Evolutionary conservation across 2,329 filamentous ascomycete species (phyloP), one percentile per base, ranked within the genome.

Genomic region (Fusarium sp.): DNA sequence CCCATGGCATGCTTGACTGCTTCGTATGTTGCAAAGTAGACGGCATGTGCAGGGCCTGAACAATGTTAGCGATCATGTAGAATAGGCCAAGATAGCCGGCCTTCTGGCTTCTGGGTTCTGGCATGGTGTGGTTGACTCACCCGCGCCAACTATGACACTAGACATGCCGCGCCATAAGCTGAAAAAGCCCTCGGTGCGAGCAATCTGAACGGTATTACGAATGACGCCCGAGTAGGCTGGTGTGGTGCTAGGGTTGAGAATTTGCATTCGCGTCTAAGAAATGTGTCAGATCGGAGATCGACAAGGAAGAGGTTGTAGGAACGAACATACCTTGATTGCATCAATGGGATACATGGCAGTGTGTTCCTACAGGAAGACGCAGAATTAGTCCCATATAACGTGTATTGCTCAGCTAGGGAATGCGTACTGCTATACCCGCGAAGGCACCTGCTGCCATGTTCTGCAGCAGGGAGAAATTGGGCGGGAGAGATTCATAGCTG

Each of bases 331-430:
- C 91, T 99, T 99, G 78, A 99, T 91, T 72, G 97, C 89, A 83
- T 99, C 96, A 77, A 99, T 92, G 20, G 96, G 96, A 78, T 99
- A 99, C 96, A 99, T 98, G 75, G 97, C 94, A 61, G 95, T 96
- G 81, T 98, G 95, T 83, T 98, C 95, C 94, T 97, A 72, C 50
- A 63, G 21, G 25, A 25, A 35, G 25, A 52, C 52, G 14, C 40
- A 73, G 63, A 72, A 69, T 70, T 63, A 63, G 47, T 60, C 46
- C 43, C 31, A 18, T 29, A 23, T 57, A 31, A 47, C n/a, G 17
- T 36, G 18, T 55, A 21, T 23, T 56, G 31, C 23, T 48, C 29
- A 46, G 15, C 39, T 42, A 31, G 45, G 31, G 41, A 36, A 51
- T 23, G 77, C 90, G 74, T 89, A 96, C 93, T 75, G 94, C 93